Evolutionary conservation across 257 asterid genomes (phyloP).

Genomic region (Prunella vulgaris): DNA sequence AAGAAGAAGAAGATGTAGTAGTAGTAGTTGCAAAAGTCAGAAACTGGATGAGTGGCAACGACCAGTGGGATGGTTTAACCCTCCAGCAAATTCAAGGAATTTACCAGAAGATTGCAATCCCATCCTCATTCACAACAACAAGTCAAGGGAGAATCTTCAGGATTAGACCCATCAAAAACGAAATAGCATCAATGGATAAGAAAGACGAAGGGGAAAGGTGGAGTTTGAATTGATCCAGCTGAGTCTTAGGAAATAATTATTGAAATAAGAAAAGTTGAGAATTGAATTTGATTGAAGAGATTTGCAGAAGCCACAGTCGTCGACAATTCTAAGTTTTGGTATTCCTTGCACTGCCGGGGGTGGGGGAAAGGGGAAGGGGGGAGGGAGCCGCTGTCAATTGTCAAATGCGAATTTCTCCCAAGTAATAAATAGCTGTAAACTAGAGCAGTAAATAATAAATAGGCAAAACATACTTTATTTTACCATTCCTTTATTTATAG

Average conservation of each 20-base stretch:
- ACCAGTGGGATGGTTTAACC: conserved; percentile 38
- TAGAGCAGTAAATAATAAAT: no score
- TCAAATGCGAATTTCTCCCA: background rate
- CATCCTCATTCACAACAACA: conserved; percentile 66
- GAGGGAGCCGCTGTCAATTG: background rate
- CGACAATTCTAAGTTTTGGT: conserved; percentile 22
- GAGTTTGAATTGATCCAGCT: conserved; percentile 32
- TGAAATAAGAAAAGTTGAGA: background rate
- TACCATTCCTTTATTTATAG: no score
- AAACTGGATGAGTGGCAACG: conserved; percentile 18
- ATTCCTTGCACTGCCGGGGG: background rate
- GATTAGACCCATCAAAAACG: conserved; percentile 35
- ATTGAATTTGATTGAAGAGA: conserved; percentile 21
- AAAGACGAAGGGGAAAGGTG: background rate
- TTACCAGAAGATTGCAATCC: conserved; percentile 93
- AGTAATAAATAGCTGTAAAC: background rate
- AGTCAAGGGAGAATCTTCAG: conserved; percentile 25
- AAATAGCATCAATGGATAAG: background rate
- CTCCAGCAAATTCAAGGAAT: conserved; percentile 57
- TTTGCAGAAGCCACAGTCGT: conserved; percentile 32
- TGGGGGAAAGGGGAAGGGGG: background rate
- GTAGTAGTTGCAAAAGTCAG: no score
- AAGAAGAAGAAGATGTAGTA: no score
- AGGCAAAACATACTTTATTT: no score
- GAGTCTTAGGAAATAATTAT: background rate